Evolutionary conservation across 139 green algal genomes (phyloP), one percentile per base, ranked within the genome.

Genomic region (Zygnema circumcarinatum): DNA sequence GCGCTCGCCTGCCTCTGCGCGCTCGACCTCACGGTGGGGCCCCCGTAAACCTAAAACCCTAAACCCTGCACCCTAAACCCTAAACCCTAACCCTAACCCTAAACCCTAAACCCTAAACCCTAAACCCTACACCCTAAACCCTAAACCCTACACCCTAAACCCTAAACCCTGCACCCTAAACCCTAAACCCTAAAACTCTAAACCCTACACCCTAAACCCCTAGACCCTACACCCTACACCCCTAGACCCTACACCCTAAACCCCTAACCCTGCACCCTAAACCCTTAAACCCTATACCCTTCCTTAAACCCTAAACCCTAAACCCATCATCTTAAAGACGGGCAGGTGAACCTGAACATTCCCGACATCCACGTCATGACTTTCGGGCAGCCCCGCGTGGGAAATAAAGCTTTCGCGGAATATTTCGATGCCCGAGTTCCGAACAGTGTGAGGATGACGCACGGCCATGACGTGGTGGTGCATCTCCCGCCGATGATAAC

Each of bases 381-480:
- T 16, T 88, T 88, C 40, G 83, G 83, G 38, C 52, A 29, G 31
- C 83, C 83, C 25, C 39, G 83, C 0, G 74, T 88, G 38, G 83
- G 83, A 69, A 88, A 88, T 38, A 32, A 32, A 38, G 83, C 29
- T 3, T 88, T 88, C 72, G 83, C 83, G 0, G 25, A 47, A 32
- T 88, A 76, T 33, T 88, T 86, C 41, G 0, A 79, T 21, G 29
- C 42, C 47, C 36, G 33, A 42, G 52, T 87, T 38, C 84, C 84
- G 31, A 38, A 2, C 31, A 87, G 74, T 75, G 54, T 81, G 32
- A 54, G 84, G 1, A 62, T 89, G 31, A 79, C 38, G n/a, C 35
- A 89, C 76, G 81, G 35, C 38, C 81, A 88, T n/a, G 84, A 89
- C 7, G 20, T 85, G n/a, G 84, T 89, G 31, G 41, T 47, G 74